Evolutionary conservation across 202 grass and related monocot species (phyloP).

Genomic region (Digitaria exilis): DNA sequence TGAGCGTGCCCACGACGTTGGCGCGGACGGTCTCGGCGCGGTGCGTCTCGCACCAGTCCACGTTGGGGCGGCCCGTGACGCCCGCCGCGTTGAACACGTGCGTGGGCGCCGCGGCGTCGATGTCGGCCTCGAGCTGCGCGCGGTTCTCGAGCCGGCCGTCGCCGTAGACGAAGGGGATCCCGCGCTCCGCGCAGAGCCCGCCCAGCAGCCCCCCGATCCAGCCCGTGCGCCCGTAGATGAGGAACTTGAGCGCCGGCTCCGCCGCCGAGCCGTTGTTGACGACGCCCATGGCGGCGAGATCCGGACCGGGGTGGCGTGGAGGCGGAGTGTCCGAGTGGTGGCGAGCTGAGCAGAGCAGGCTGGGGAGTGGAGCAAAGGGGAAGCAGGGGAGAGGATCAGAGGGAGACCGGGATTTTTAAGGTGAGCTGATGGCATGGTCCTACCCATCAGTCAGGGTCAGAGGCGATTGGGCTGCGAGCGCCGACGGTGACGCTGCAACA

Average conservation of each 20-base stretch:
- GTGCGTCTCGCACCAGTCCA: conserved; percentile 88
- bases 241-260: conserved; percentile 66
- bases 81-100: conserved; percentile 91
- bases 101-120: conserved; percentile 53
- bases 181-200: conserved; percentile 54
- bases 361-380: not conserved
- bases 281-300: conserved; percentile 53
- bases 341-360: not conserved
- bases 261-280: conserved; percentile 55
- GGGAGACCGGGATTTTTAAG: conserved; percentile 18
- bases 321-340: conserved; percentile 12
- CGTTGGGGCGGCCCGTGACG: conserved; percentile 80
- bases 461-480: not conserved
- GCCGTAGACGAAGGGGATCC: conserved; percentile 74
- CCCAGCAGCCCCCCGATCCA: conserved; percentile 93
- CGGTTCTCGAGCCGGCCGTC: conserved; percentile 81
- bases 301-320: not conserved
- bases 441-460: not conserved
- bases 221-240: conserved; percentile 91
- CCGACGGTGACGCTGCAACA: conserved; percentile 49
- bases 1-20: conserved; percentile 85
- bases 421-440: not conserved
- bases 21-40: conserved; percentile 70
- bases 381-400: not conserved
- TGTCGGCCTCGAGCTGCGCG: conserved; percentile 62